phyloP scores from a whole-genome alignment of 768 basidiomycete genomes.

The Galerina sulciceps region DNA sequence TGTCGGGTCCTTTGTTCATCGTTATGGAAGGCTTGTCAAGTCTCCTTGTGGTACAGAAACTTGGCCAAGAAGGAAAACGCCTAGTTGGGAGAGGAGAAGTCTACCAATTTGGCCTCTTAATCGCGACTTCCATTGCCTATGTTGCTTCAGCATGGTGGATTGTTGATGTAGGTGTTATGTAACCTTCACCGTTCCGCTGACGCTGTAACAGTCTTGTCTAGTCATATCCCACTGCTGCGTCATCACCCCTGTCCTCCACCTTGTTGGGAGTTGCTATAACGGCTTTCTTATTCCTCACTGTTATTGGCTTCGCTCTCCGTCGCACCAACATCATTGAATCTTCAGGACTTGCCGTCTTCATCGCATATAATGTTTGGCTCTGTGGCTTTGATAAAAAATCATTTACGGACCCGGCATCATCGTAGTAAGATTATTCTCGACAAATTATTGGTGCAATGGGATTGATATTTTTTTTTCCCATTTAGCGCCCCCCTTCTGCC shows the following conservation, averaged over 20 bases:
- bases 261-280: constrained; percentile 88
- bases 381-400: constrained; percentile 81
- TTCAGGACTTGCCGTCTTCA: constrained; percentile 82
- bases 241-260: constrained; percentile 86
- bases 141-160: constrained; percentile 89
- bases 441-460: background rate
- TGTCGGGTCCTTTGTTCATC: constrained; percentile 80
- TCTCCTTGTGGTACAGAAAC: constrained; percentile 78
- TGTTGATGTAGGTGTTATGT: constrained; percentile 59
- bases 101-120: constrained; percentile 77
- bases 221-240: constrained; percentile 83
- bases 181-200: background rate
- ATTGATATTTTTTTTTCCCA: background rate
- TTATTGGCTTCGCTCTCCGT: constrained; percentile 88
- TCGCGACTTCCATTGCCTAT: constrained; percentile 78
- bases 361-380: constrained; percentile 91
- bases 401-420: constrained; percentile 72
- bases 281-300: constrained; percentile 86
- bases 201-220: constrained; percentile 31
- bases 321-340: constrained; percentile 95
- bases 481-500: constrained; percentile 73
- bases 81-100: constrained; percentile 71
- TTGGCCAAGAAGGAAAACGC: constrained; percentile 77
- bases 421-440: constrained; percentile 59
- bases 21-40: constrained; percentile 85